Percentiles rank a stretch among this genome's conserved stretches.
Evolutionary conservation across 1,284 basidiomycete genomes (phyloP).

Genomic region (Pholiota adiposa): DNA sequence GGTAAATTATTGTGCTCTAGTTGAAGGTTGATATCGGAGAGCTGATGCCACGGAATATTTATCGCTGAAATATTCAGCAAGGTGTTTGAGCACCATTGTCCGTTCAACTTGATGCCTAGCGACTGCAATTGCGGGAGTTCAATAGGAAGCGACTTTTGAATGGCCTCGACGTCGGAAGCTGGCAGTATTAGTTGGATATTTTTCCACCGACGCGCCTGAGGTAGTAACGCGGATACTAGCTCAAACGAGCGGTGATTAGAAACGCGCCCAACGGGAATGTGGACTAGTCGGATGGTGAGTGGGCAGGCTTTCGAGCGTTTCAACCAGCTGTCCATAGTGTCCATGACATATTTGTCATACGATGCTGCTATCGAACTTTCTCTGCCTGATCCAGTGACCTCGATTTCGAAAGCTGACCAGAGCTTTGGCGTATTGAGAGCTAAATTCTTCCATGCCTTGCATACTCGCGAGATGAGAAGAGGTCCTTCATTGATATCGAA

Average conservation of each 20-base stretch:
- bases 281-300: slow-evolving; percentile 38
- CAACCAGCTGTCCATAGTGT: slow-evolving; percentile 38
- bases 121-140: slow-evolving; percentile 32
- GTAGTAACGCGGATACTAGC: slow-evolving; percentile 34
- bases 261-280: slow-evolving; percentile 23
- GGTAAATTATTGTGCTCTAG: slow-evolving; percentile 33
- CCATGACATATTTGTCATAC: slow-evolving; percentile 22
- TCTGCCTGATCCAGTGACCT: slow-evolving; percentile 21
- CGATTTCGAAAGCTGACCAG: slow-evolving; percentile 45
- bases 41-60: slow-evolving; percentile 40
- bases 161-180: slow-evolving; percentile 26
- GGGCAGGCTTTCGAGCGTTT: slow-evolving; percentile 36
- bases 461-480: slow-evolving; percentile 39
- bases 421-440: slow-evolving; percentile 37
- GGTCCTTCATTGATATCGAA: slow-evolving; percentile 34
- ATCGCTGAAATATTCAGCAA: slow-evolving; percentile 29
- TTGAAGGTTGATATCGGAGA: slow-evolving; percentile 40
- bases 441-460: slow-evolving; percentile 39
- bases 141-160: slow-evolving; percentile 27
- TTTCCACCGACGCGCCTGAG: slow-evolving; percentile 38
- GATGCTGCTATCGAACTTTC: slow-evolving; percentile 5
- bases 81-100: slow-evolving; percentile 22
- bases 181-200: slow-evolving; percentile 38
- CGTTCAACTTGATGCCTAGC: slow-evolving; percentile 34
- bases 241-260: slow-evolving; percentile 30